Conservation (phyloP, 2,329 filamentous ascomycete species). For the Botryotinia globosa region DNA sequence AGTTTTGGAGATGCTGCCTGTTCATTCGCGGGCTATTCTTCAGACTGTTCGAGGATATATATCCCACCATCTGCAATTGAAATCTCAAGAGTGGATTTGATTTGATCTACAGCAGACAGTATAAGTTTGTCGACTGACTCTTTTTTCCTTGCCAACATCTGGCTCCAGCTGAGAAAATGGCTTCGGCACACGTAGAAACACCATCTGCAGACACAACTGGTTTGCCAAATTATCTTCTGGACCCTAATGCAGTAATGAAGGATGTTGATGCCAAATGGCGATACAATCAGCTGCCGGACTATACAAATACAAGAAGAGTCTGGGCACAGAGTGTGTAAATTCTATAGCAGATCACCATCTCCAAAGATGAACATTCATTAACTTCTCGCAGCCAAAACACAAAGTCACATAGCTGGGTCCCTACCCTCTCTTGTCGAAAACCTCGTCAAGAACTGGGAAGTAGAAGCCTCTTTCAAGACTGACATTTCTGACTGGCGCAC, state of each 20-base stretch:
- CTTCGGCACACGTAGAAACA: slow-evolving; percentile 3
- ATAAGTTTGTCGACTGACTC: not conserved
- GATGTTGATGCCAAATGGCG: slow-evolving; percentile 56
- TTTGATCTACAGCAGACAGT: not conserved
- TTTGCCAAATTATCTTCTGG: slow-evolving; percentile 57
- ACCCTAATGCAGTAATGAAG: slow-evolving; percentile 56
- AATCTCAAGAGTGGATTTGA: not conserved
- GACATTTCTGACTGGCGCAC: slow-evolving; percentile 62
- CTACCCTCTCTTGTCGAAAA: slow-evolving; percentile 63
- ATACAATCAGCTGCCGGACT: slow-evolving; percentile 60
- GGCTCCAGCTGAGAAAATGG: not conserved
- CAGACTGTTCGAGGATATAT: not conserved
- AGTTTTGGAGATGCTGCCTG: not conserved
- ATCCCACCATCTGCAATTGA: not conserved
- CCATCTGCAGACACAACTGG: slow-evolving; percentile 22
- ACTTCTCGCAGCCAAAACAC: slow-evolving; percentile 50
- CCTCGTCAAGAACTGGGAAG: slow-evolving; percentile 71
- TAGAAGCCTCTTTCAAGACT: slow-evolving; percentile 67
- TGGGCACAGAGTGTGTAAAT: slow-evolving; percentile 54
- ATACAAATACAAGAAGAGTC: slow-evolving; percentile 59
- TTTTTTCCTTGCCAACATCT: not conserved
- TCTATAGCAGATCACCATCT: not conserved
- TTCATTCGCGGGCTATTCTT: not conserved
- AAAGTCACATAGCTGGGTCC: slow-evolving; percentile 53
- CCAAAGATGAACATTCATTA: not conserved